Evolutionary conservation across 2,329 filamentous ascomycete genomes (phyloP), one percentile per base, ranked within the genome.

Genomic region (Ophiostoma novo-ulmi): DNA sequence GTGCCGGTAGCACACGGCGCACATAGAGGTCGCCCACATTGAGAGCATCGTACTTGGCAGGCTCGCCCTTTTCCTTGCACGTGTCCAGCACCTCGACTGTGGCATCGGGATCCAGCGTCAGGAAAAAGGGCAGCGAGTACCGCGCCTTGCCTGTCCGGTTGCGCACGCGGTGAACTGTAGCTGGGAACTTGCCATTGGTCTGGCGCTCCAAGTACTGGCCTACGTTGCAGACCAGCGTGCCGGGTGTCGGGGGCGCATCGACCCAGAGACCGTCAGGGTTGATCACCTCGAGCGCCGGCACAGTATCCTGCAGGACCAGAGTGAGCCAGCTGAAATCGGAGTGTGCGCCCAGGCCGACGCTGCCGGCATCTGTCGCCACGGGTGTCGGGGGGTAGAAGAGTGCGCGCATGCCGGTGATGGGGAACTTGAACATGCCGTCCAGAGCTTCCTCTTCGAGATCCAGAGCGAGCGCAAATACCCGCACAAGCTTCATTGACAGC

Each of bases 51-150:
- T 67, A 67, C 38, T 67, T 44, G n/a, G 38, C 65, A 11, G 38
- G 14, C 38, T 36, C 44, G 14, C 26, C 31, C 41, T 36, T 3
- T 5, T n/a, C 31, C 66, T 22, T n/a, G 44, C 66, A 68, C 14
- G 66, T 17, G 7, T 39, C 41, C 35, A 67, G 22, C 38, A 58
- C 48, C n/a, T 44, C 63, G 44, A 70, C 63, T 3, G 63, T 52
- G 35, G 78, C 79, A 69, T 84, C 80, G 14, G 80, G 80, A 71
- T 83, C 82, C 68, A 82, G 79, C 1, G 80, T 82, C 69, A 86
- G 83, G 76, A 87, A 87, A 75, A 87, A 87, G 0, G 85, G 84
- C 82, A 87, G 84, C 0, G 82, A 85, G 61, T 85, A 83, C 14
- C 84, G 78, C 66, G 83, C 82, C 20, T 75, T 75, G 0, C 73